Conservation (phyloP, 805 yeast species). For the Sungouiozyma intestinalis region DNA sequence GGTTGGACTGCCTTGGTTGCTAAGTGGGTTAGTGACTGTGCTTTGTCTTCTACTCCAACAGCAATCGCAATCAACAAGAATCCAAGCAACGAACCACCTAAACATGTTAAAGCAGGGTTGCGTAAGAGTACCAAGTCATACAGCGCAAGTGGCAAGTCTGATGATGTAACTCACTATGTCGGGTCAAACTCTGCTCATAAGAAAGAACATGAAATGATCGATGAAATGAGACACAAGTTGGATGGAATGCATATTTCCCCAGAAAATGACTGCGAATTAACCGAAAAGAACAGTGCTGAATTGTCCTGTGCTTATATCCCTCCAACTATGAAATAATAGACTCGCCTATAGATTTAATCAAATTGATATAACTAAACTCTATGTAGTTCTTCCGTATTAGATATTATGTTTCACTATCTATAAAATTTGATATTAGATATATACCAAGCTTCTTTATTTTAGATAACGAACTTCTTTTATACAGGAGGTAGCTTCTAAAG, state of each 20-base stretch:
- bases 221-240: constrained; percentile 9
- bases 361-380: too few species aligned
- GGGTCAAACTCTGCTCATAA: constrained; percentile 5
- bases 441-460: too few species aligned
- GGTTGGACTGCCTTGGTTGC: constrained; percentile 96
- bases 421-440: too few species aligned
- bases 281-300: constrained; percentile 5
- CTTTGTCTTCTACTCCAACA: background rate
- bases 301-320: background rate
- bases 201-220: constrained; percentile 8
- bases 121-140: constrained; percentile 59
- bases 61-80: background rate
- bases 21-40: constrained; percentile 68
- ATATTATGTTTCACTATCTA: too few species aligned
- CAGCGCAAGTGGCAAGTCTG: constrained; percentile 4
- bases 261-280: constrained; percentile 1
- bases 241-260: constrained; percentile 6
- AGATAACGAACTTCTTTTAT: too few species aligned
- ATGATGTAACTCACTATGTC: constrained; percentile 2
- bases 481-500: too few species aligned
- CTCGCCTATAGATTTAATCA: too few species aligned
- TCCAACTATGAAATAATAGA: background rate
- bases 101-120: constrained; percentile 34
- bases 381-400: too few species aligned
- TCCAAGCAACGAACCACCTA: background rate